Evolutionary conservation across 805 yeast species (phyloP), one percentile per base, ranked within the genome.

Genomic region (Kuraishia molischiana): DNA sequence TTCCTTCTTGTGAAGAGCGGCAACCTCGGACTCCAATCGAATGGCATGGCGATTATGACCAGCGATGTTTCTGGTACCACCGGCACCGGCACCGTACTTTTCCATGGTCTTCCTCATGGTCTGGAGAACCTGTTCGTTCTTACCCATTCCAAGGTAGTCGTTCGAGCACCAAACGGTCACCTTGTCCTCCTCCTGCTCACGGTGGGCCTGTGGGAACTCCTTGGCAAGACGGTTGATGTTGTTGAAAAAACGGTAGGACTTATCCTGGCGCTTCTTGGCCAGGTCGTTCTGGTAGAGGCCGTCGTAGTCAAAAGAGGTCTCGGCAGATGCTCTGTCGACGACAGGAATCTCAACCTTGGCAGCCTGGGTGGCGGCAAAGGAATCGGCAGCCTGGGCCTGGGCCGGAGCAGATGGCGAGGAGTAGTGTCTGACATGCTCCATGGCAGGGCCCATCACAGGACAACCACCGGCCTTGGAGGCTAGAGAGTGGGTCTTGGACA

Each of bases 91-190:
- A 51, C 99, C 99, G 58, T 92, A 92, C 64, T 74, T 77, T 50
- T 82, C 83, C 59, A 92, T 70, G 14, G 95, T 79, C 35, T 67
- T 57, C 49, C 81, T 80, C 90, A 90, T 92, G 39, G 77, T 77
- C 14, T 73, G 63, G 42, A 86, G 64, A 32, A 90, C 90, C 44
- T 70, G 65, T 44, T 71, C 72, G 57, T 90, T 84, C 52, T 76
- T 78, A 37, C 96, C 90, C 92, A 92, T 85, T 10, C 97, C 97
- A 43, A 92, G 69, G 59, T 92, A 92, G 61, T 92, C 99, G 59
- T 92, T 92, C 31, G 98, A 89, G 56, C 99, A 92, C 99, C 99
- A 92, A 41, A 92, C 98, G 37, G 95, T 87, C 41, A 92, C 98
- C 55, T 84, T 84, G 52, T 86, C 95, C 13, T 66, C 66, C 53